Conservation (phyloP, 768 basidiomycete genomes). For the Lyophyllum shimeji region DNA sequence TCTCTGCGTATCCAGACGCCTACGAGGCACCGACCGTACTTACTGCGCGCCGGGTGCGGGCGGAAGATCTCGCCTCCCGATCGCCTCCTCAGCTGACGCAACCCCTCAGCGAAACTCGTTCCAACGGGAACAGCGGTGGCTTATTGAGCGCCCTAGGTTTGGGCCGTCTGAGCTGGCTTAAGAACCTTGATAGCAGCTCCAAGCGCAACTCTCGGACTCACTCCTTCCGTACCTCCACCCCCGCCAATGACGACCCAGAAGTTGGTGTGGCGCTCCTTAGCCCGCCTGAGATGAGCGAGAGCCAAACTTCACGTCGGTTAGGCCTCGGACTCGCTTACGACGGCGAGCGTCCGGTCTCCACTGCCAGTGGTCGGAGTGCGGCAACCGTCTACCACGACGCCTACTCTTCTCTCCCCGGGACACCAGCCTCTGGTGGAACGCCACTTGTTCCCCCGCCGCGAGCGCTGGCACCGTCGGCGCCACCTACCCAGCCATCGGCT, state of each 20-base stretch:
- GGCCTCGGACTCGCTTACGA: conserved; percentile 37
- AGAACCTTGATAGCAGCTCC: conserved; percentile 27
- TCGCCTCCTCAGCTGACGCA: conserved; percentile 19
- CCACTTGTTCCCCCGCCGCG: conserved; percentile 40
- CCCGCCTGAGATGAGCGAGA: conserved; percentile 19
- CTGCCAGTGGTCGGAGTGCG: conserved; percentile 53
- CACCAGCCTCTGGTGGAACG: conserved; percentile 28
- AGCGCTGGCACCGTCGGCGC: conserved; percentile 44
- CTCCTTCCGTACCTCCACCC: conserved; percentile 19
- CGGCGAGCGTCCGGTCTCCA: conserved; percentile 55
- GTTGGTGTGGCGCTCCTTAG: conserved; percentile 38
- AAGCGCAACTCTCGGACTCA: conserved; percentile 19
- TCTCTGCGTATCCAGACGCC: conserved; percentile 33
- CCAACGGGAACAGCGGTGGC: conserved; percentile 16
- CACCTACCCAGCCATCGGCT: conserved; percentile 1
- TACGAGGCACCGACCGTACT: conserved; percentile 49
- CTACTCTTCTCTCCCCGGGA: conserved; percentile 45
- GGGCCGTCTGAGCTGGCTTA: conserved; percentile 62
- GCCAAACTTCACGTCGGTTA: conserved; percentile 27
- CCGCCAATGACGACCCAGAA: conserved; percentile 47
- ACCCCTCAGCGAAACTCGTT: conserved; percentile 13
- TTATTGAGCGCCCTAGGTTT: conserved; percentile 44
- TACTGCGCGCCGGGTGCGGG: conserved; percentile 51
- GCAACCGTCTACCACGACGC: conserved; percentile 68
- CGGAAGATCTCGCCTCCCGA: conserved; percentile 35